Evolutionary conservation across 257 asterid species (phyloP).

Genomic region (Solanum bulbocastanum): DNA sequence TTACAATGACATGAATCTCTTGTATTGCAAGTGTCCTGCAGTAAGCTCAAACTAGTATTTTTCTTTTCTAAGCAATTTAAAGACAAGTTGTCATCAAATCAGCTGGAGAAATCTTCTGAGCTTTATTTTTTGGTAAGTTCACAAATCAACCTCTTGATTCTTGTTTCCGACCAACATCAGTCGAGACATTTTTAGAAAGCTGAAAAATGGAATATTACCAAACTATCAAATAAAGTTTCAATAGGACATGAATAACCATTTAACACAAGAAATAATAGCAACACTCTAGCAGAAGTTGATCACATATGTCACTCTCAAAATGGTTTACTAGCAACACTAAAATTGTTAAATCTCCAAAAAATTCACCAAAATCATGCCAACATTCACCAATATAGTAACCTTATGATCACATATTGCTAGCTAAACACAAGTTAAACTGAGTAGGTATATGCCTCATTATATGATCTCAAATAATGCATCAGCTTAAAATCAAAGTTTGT

Average conservation of each 20-base stretch:
- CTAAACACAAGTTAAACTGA: not conserved
- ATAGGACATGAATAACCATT: not conserved
- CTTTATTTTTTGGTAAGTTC: constrained; percentile 25
- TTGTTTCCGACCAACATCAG: constrained; percentile 73
- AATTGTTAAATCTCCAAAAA: not conserved
- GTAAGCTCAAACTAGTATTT: too few relatives aligned
- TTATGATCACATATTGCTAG: not conserved
- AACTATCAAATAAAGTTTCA: not conserved
- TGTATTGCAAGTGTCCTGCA: too few relatives aligned
- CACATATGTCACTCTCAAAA: not conserved
- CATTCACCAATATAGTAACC: not conserved
- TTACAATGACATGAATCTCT: too few relatives aligned
- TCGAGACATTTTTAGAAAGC: constrained; percentile 49
- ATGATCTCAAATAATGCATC: not conserved
- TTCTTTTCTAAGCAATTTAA: not conserved
- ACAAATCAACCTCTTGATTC: constrained; percentile 38
- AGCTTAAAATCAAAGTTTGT: not conserved
- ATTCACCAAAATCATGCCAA: not conserved
- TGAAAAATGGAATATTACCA: constrained; percentile 21
- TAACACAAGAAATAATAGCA: not conserved
- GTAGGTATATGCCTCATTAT: not conserved
- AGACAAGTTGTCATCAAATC: constrained; percentile 6
- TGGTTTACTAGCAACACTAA: not conserved
- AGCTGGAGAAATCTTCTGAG: constrained; percentile 16
- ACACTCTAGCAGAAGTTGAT: not conserved